A percentile compares a stretch with the other conserved stretches of the same genome.
Conservation (phyloP, 768 basidiomycete species). For the Pleurotus platypus region DNA sequence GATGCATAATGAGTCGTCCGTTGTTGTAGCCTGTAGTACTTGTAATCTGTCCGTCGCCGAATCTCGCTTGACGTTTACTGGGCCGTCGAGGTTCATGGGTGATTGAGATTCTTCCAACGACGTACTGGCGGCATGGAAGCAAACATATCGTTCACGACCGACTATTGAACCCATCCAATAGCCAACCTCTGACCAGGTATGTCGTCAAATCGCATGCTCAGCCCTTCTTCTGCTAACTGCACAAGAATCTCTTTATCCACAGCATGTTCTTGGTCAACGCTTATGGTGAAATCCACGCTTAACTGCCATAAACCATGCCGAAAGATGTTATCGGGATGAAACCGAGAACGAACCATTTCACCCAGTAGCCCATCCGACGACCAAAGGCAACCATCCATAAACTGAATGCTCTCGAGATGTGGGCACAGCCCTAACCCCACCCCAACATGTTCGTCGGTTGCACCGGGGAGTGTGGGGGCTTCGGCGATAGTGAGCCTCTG, state of each 20-base stretch:
- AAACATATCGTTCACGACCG: too few relatives aligned
- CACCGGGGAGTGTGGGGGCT: background rate
- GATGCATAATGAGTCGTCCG: too few relatives aligned
- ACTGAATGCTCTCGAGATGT: background rate
- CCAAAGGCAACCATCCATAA: slow-evolving; percentile 6
- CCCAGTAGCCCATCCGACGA: slow-evolving; percentile 3
- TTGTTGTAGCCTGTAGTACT: too few relatives aligned
- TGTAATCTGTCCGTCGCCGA: too few relatives aligned
- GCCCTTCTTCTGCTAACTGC: background rate
- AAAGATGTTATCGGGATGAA: background rate
- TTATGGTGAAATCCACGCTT: background rate
- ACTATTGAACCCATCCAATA: background rate
- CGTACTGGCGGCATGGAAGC: too few relatives aligned
- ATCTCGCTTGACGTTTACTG: too few relatives aligned
- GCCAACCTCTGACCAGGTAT: background rate
- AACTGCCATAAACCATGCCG: background rate
- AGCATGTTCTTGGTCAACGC: slow-evolving; percentile 1
- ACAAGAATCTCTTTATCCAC: background rate
- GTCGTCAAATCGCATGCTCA: background rate
- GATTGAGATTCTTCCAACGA: too few relatives aligned
- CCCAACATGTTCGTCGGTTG: background rate
- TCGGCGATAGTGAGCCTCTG: background rate
- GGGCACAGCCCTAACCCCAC: background rate
- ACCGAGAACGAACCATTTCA: slow-evolving; percentile 4
- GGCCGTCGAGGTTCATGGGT: too few relatives aligned